Evolutionary conservation across 129 eudicot genomes (phyloP), one percentile per base, ranked within the genome.

Genomic region (Scalesia atractyloides): DNA sequence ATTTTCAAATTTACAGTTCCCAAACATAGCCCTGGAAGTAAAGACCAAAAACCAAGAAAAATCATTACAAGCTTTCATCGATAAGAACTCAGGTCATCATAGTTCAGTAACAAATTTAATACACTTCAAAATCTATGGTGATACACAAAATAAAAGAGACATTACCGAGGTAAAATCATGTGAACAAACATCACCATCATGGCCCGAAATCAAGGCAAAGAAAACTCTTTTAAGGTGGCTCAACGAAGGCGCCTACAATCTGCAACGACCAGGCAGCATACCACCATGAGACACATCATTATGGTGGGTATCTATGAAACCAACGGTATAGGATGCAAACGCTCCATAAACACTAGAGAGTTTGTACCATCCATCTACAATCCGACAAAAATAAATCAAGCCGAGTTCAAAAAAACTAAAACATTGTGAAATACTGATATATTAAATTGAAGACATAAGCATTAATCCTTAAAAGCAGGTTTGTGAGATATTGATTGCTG

Each of bases 271-370:
- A 17, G 96, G 84, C 34, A 30, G 5, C 34, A 30, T 30, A 5
- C 93, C 89, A 24, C 96, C 98, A 71, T 94, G 97, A 14, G 93
- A 90, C 0, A 88, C 96, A 83, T 94, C 96, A 94, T 90, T 1
- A 90, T 66, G 0, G 96, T 90, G 6, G 98, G 96, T 18, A 64
- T n/a, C n/a, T 53, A 48, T 1, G 92, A 91, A 22, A 94, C 84
- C 64, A 84, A 0, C 0, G 96, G 97, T 19, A 90, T n/a, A n/a
- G n/a, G 16, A 2, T 49, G 59, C 44, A 74, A 16, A 34, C 41
- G 69, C 82, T 94, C 97, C 4, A 81, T 61, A 5, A 82, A 51
- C 58, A 90, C 75, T 49, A 79, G 3, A 9, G 98, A 90, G 68
- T 94, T 94, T 12, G 81, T 78, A 2, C 97, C 96, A 58, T 92